Evolutionary conservation across 2,329 filamentous ascomycete species (phyloP), one percentile per base, ranked within the genome.

Genomic region (Cytospora piceae): DNA sequence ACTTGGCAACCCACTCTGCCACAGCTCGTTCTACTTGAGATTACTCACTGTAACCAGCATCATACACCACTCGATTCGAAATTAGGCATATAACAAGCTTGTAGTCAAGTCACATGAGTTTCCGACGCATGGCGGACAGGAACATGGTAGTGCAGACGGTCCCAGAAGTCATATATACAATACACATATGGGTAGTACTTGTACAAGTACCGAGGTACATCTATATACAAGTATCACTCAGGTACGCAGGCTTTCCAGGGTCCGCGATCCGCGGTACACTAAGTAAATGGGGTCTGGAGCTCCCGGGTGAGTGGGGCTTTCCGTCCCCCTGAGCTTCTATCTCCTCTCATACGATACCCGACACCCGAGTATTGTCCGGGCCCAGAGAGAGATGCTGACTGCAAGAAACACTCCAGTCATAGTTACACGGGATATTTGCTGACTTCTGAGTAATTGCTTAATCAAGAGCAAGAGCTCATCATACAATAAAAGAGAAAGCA

Each of bases 1-100:
- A 34, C 60, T 62, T 62, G 60, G 60, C 60, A 63, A 42, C 37
- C 29, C 42, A 57, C 60, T 37, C 60, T 37, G 53, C 53, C 53
- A 52, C 53, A 63, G 60, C 53, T 14, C 12, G n/a, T 51, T 56
- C n/a, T 53, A 31, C 31, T 63, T 24, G 60, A 51, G 49, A 63
- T 63, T 57, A 31, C 29, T 22, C 20, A 20, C 12, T 29, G 24
- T 29, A 39, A 20, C 27, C 49, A 37, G 32, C 29, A 34, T 32
- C 34, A 22, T 49, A 17, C 20, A 39, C 39, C 46, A 56, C 56
- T 32, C 60, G 46, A 37, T 39, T 57, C 39, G 11, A 57, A n/a
- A 27, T 54, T 56, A 56, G 46, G 31, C 29, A 31, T 46, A 63
- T 63, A 57, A 57, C 4, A 37, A 37, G 60, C 46, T 24, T 49